Evolutionary conservation across 805 yeast species (phyloP).

Genomic region (Kazachstania martiniae): DNA sequence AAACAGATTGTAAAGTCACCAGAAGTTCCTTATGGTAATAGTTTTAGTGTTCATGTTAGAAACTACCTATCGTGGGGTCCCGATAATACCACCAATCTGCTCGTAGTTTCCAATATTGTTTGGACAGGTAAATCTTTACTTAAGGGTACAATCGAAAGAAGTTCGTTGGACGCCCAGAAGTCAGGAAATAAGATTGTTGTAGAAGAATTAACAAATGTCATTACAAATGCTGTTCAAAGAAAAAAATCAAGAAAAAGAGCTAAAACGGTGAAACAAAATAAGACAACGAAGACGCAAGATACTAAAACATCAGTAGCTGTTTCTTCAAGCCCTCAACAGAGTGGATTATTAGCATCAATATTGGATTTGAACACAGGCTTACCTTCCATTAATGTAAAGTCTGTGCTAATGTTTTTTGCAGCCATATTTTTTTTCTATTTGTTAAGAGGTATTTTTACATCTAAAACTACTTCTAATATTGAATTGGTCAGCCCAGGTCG

Average conservation of each 20-base stretch:
- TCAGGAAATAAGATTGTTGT: constrained; percentile 39
- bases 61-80: constrained; percentile 58
- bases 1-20: constrained; percentile 52
- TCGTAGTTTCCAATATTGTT: constrained; percentile 46
- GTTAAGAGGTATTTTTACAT: constrained; percentile 4
- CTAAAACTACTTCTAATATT: constrained; percentile 4
- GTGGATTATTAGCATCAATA: constrained; percentile 1
- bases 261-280: constrained; percentile 1
- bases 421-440: constrained; percentile 3
- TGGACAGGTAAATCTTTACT: constrained; percentile 75
- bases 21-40: constrained; percentile 66
- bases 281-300: neutral
- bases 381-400: constrained; percentile 11
- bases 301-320: neutral
- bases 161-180: constrained; percentile 66
- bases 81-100: constrained; percentile 43
- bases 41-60: constrained; percentile 52
- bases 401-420: constrained; percentile 4
- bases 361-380: constrained; percentile 12
- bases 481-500: constrained; percentile 19
- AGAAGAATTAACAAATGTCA: constrained; percentile 29
- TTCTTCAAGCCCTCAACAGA: neutral
- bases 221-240: constrained; percentile 13
- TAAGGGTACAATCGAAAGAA: constrained; percentile 66
- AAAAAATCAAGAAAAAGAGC: constrained; percentile 5